Evolutionary conservation across 2,329 filamentous ascomycete species (phyloP).

Genomic region (Dryadomyces quercivorus): DNA sequence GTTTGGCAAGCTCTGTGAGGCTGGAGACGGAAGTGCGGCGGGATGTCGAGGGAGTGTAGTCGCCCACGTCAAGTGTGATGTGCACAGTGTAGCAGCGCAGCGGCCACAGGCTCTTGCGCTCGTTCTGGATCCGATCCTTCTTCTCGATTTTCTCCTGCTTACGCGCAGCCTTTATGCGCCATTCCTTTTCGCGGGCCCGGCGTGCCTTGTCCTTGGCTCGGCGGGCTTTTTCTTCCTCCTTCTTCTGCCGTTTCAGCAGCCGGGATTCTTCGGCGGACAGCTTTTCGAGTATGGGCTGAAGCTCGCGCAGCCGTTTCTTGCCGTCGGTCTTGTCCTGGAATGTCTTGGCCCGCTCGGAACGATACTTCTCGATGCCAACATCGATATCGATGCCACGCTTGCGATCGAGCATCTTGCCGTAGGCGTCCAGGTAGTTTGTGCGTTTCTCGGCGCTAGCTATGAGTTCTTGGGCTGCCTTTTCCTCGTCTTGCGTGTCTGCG

Average conservation of each 20-base stretch:
- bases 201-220: conserved; percentile 21
- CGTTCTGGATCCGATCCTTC: conserved; percentile 28
- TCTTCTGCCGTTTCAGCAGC: conserved; percentile 16
- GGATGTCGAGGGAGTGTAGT: conserved; percentile 30
- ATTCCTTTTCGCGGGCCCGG: conserved; percentile 22
- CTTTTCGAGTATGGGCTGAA: conserved; percentile 21
- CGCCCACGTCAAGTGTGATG: conserved; percentile 36
- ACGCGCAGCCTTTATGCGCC: conserved; percentile 22
- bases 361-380: conserved; percentile 27
- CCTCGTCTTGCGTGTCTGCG: conserved; percentile 18
- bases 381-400: conserved; percentile 23
- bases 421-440: conserved; percentile 27
- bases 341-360: conserved; percentile 26
- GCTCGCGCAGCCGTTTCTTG: conserved; percentile 17
- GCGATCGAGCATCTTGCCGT: conserved; percentile 24
- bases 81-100: conserved; percentile 34
- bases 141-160: conserved; percentile 18
- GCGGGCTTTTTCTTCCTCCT: conserved; percentile 14
- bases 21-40: conserved; percentile 39
- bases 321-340: conserved; percentile 28
- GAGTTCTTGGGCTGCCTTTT: conserved; percentile 18
- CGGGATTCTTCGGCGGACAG: conserved; percentile 20
- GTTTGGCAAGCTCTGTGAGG: conserved; percentile 38
- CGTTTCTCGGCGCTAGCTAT: conserved; percentile 24
- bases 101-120: conserved; percentile 37